Evolutionary conservation across 805 yeast genomes (phyloP).

Genomic region (Myxozyma vanderwaltii): DNA sequence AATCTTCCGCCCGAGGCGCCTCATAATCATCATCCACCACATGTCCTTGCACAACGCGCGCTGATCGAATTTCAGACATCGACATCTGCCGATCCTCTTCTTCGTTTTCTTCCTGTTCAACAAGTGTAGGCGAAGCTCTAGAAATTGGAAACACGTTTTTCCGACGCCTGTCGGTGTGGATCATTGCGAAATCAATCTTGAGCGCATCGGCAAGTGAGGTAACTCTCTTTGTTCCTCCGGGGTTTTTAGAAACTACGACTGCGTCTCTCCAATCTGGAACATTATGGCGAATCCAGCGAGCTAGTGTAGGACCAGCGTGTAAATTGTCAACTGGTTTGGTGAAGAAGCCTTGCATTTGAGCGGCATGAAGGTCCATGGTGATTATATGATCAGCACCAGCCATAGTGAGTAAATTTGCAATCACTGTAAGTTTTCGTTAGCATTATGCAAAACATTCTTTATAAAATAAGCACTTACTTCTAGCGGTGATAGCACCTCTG

Average conservation of each 20-base stretch:
- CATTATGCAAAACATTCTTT: background rate
- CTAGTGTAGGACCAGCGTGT: constrained; percentile 94
- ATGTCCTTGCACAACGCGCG: constrained; percentile 94
- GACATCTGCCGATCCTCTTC: constrained; percentile 38
- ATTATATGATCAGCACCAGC: constrained; percentile 99
- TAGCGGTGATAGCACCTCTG: constrained; percentile 97
- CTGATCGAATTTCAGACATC: constrained; percentile 76
- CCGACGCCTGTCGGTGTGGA: constrained; percentile 96
- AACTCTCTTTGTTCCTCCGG: constrained; percentile 98
- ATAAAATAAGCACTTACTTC: constrained; percentile 45
- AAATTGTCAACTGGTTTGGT: constrained; percentile 95
- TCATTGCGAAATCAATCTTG: constrained; percentile 97
- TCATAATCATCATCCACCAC: constrained; percentile 85
- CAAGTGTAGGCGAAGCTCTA: constrained; percentile 36
- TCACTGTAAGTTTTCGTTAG: constrained; percentile 50
- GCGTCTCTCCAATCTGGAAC: constrained; percentile 82
- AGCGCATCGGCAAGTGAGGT: constrained; percentile 96
- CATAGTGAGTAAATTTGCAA: constrained; percentile 91
- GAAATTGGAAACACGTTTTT: constrained; percentile 60
- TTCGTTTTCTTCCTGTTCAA: constrained; percentile 26
- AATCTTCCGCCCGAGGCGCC: constrained; percentile 42
- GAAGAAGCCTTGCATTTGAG: constrained; percentile 99
- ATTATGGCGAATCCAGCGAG: constrained; percentile 92
- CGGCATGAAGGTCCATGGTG: constrained; percentile 94
- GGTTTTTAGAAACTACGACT: constrained; percentile 97